Evolutionary conservation across 805 yeast genomes (phyloP).

Genomic region (Scheffersomyces spartinae): DNA sequence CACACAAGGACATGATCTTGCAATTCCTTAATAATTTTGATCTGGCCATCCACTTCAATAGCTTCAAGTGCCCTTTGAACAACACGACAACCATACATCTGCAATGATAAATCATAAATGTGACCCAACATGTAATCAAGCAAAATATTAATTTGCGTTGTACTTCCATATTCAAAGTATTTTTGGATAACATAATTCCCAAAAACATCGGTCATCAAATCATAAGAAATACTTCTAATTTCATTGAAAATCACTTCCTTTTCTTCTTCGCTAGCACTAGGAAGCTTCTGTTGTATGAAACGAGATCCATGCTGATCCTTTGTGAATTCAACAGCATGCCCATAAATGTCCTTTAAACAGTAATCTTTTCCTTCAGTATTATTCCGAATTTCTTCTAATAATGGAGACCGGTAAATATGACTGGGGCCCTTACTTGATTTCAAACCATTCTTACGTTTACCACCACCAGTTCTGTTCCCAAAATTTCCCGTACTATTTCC

Average conservation of each 20-base stretch:
- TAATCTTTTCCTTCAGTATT: conserved; percentile 48
- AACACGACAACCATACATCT: conserved; percentile 97
- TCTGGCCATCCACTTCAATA: conserved; percentile 51
- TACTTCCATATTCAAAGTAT: conserved; percentile 74
- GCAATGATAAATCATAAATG: conserved; percentile 66
- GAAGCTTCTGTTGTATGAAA: conserved; percentile 84
- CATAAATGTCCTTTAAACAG: conserved; percentile 62
- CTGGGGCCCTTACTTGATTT: conserved; percentile 15
- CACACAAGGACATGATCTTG: conserved; percentile 47
- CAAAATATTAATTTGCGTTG: conserved; percentile 55
- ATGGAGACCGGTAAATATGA: conserved; percentile 62
- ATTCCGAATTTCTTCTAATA: conserved; percentile 75
- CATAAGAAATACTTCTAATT: conserved; percentile 60
- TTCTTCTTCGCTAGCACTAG: conserved; percentile 46
- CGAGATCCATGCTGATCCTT: conserved; percentile 97
- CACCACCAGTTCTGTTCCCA: conserved; percentile 1
- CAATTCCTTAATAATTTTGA: conserved; percentile 59
- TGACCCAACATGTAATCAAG: conserved; percentile 65
- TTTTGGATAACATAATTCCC: conserved; percentile 97
- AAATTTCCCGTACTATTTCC: conserved; percentile 1
- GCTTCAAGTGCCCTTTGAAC: conserved; percentile 88
- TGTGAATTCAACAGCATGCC: conserved; percentile 83
- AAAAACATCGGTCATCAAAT: conserved; percentile 89
- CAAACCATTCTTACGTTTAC: not conserved
- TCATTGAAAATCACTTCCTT: conserved; percentile 78